Conservation (phyloP, 768 basidiomycete genomes). For the Neoboletus magnificus region DNA sequence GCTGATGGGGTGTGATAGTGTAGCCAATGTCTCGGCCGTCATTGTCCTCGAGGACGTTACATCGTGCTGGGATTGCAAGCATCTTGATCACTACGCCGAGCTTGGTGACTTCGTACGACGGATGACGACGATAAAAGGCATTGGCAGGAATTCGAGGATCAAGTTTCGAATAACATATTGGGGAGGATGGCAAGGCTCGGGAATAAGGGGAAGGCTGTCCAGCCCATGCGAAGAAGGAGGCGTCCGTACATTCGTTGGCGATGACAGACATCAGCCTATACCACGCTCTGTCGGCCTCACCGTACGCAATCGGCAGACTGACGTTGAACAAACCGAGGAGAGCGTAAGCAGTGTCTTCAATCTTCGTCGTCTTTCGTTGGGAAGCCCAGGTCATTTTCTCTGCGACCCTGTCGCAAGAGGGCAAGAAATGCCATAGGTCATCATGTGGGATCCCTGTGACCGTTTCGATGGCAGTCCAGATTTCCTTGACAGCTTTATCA, state of each 20-base stretch:
- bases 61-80: constrained; percentile 5
- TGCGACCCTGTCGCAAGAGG: constrained; percentile 10
- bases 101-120: constrained; percentile 12
- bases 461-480: constrained; percentile 5
- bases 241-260: constrained; percentile 11
- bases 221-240: constrained; percentile 15
- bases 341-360: constrained; percentile 25
- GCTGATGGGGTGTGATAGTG: not conserved
- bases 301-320: constrained; percentile 23
- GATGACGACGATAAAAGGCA: constrained; percentile 3
- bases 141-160: not conserved
- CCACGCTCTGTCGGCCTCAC: constrained; percentile 24
- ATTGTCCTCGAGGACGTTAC: constrained; percentile 8
- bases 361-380: constrained; percentile 20
- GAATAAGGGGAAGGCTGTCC: constrained; percentile 12
- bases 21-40: constrained; percentile 12
- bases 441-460: constrained; percentile 14
- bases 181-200: constrained; percentile 8
- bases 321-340: constrained; percentile 25
- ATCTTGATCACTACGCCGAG: constrained; percentile 10
- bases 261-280: constrained; percentile 16
- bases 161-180: constrained; percentile 5
- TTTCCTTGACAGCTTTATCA: constrained; percentile 10
- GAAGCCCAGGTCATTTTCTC: constrained; percentile 27
- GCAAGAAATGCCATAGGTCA: constrained; percentile 10